Percentiles rank a stretch among this genome's conserved stretches.
Evolutionary conservation across 2,329 filamentous ascomycete genomes (phyloP).

Genomic region (Metarhizium robertsii): DNA sequence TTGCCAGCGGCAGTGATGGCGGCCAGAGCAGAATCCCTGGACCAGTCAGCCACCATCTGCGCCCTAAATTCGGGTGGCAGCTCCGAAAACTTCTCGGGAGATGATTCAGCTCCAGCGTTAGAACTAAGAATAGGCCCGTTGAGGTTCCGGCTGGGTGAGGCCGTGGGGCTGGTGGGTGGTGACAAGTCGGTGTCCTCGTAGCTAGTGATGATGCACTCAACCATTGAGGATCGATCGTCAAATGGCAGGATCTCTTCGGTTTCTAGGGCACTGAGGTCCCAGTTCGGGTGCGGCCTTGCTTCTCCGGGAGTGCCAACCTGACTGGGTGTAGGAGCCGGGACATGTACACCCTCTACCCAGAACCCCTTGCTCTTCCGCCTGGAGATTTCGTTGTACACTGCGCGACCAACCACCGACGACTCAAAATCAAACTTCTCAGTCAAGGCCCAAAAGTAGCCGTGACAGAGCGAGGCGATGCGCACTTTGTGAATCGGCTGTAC

Average conservation of each 20-base stretch:
- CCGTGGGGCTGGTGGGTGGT: constrained; percentile 59
- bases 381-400: constrained; percentile 67
- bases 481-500: constrained; percentile 63
- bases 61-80: constrained; percentile 61
- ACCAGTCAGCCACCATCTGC: constrained; percentile 73
- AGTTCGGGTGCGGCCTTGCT: constrained; percentile 31
- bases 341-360: constrained; percentile 66
- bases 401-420: constrained; percentile 55
- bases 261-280: constrained; percentile 45
- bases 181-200: constrained; percentile 57
- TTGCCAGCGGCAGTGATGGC: constrained; percentile 60
- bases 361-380: constrained; percentile 64
- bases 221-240: constrained; percentile 60
- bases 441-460: constrained; percentile 80
- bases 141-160: constrained; percentile 58
- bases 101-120: constrained; percentile 29
- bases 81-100: constrained; percentile 34
- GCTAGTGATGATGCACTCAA: constrained; percentile 62
- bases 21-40: constrained; percentile 61
- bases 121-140: constrained; percentile 51
- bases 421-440: constrained; percentile 72
- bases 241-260: constrained; percentile 63
- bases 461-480: constrained; percentile 72
- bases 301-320: constrained; percentile 47
- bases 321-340: constrained; percentile 59